Evolutionary conservation across 345 rosid genomes (phyloP), one percentile per base, ranked within the genome.

Genomic region (Corymbia maculata): DNA sequence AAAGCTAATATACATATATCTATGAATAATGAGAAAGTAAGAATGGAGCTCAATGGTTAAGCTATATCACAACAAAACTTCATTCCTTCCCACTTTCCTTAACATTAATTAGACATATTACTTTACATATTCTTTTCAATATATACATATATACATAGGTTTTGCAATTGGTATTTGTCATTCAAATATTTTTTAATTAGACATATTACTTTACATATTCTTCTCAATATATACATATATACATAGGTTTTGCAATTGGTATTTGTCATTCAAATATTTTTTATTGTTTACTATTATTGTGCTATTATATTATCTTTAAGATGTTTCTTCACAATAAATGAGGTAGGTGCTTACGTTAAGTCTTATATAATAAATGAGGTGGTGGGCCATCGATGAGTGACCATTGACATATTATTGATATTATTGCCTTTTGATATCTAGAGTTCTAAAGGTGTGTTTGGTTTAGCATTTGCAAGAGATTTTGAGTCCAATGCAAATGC

Each of bases 171-270:
- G 4, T 6, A 52, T 52, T 17, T 52, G 8, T 52, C 57, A 52
- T 52, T 52, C 22, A 52, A 52, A n/a, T n/a, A n/a, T n/a, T n/a
- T n/a, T n/a, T 55, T 9, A 21, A 55, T 55, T 0, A 55, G 0
- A 55, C 26, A 55, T 55, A 55, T 55, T 55, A 0, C 5, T 55
- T 21, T 0, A 55, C 55, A 52, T 5, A 0, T 6, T 16, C n/a
- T 52, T 52, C 17, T 52, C 55, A 52, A 16, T 16, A 2, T 16
- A 52, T 50, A 50, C 51, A 50, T 50, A 52, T 6, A 52, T 3
- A 52, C 22, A 2, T 52, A 17, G 55, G 55, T 52, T 52, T 52
- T 16, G 22, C 8, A 16, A 6, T 52, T 52, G 55, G 3, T 6
- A 52, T 52, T 16, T 52, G 7, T 52, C 55, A 52, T 52, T 52